phyloP scores from a whole-genome alignment of 2,329 filamentous ascomycete species.

The Emydomyces testavorans region DNA sequence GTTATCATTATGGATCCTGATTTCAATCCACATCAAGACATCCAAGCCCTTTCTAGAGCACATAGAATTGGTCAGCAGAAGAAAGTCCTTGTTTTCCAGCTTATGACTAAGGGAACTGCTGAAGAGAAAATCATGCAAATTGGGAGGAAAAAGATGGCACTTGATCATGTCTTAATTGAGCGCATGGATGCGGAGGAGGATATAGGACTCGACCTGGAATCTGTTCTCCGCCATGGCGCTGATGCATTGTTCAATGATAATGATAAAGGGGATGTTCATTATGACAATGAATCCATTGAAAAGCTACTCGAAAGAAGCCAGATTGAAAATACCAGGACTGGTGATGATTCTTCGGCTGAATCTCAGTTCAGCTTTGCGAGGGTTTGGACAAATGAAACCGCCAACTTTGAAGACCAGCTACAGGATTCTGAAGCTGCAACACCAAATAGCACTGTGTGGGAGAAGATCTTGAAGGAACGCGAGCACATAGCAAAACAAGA shows the following conservation, averaged over 20 bases:
- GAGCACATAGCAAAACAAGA: constrained; percentile 67
- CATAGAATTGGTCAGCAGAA: constrained; percentile 95
- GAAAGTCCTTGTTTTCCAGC: constrained; percentile 88
- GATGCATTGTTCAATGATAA: constrained; percentile 73
- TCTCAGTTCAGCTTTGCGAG: constrained; percentile 80
- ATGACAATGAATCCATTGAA: constrained; percentile 73
- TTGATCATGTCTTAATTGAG: constrained; percentile 91
- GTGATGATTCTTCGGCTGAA: constrained; percentile 56
- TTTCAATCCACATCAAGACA: constrained; percentile 96
- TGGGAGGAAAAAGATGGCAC: constrained; percentile 86
- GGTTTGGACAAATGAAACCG: constrained; percentile 79
- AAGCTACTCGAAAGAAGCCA: constrained; percentile 79
- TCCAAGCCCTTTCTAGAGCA: constrained; percentile 86
- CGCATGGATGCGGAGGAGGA: constrained; percentile 68
- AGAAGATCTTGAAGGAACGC: constrained; percentile 73
- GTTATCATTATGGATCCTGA: constrained; percentile 96
- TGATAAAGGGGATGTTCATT: constrained; percentile 58
- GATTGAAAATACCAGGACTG: constrained; percentile 57
- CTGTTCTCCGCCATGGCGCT: constrained; percentile 77
- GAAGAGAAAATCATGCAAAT: constrained; percentile 97
- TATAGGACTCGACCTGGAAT: constrained; percentile 67
- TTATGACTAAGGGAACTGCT: constrained; percentile 77
- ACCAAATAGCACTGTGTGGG: constrained; percentile 67
- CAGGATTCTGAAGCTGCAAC: constrained; percentile 43
- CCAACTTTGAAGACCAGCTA: constrained; percentile 52